Percentiles rank a stretch among this genome's conserved stretches.
phyloP scores from a whole-genome alignment of 2,329 filamentous ascomycete genomes.

The Pseudopyricularia cyperi region DNA sequence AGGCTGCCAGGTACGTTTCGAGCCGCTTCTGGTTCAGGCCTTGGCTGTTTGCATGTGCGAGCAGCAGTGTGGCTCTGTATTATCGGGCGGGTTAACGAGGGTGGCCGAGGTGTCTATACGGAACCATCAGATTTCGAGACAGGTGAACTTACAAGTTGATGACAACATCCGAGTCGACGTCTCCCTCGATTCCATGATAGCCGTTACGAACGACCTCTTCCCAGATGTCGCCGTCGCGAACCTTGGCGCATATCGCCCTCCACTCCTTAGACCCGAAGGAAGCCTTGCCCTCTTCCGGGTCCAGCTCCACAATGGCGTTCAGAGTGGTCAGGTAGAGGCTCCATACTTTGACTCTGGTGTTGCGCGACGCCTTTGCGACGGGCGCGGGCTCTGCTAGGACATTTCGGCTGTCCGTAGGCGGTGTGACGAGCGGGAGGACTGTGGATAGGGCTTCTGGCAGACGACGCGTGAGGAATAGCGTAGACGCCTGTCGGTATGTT shows the following conservation, averaged over 20 bases:
- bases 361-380: slow-evolving; percentile 65
- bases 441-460: slow-evolving; percentile 80
- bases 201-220: slow-evolving; percentile 80
- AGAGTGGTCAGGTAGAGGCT: slow-evolving; percentile 89
- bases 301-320: slow-evolving; percentile 81
- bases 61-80: slow-evolving; percentile 70
- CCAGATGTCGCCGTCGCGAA: slow-evolving; percentile 86
- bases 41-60: slow-evolving; percentile 82
- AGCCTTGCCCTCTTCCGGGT: slow-evolving; percentile 78
- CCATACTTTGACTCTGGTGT: slow-evolving; percentile 89
- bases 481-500: slow-evolving; percentile 86
- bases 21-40: slow-evolving; percentile 73
- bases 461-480: slow-evolving; percentile 87
- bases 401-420: slow-evolving; percentile 19
- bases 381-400: slow-evolving; percentile 47
- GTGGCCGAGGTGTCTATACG: not conserved
- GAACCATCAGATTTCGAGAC: not conserved
- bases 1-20: slow-evolving; percentile 76
- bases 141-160: slow-evolving; percentile 58
- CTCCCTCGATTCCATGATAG: slow-evolving; percentile 77
- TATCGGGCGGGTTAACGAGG: not conserved
- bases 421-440: slow-evolving; percentile 68
- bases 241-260: slow-evolving; percentile 69
- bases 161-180: slow-evolving; percentile 89
- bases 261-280: slow-evolving; percentile 78